Base-by-base conservation (phyloP, 2,329 filamentous ascomycete species). In the Scleromitrula shiraiana region DNA sequence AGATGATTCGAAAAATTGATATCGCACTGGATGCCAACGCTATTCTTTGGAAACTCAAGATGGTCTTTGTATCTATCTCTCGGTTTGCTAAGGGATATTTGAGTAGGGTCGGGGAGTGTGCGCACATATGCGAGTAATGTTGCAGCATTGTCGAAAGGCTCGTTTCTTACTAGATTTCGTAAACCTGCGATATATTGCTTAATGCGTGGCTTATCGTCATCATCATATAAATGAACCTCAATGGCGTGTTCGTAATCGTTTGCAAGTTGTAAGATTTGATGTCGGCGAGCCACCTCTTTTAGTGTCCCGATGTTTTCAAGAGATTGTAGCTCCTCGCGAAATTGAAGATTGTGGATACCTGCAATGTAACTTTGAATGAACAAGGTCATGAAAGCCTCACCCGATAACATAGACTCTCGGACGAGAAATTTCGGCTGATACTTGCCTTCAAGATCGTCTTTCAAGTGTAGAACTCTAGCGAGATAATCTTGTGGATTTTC, bases 1-100 rank as follows among this genome's bases (percentile, higher is more conserved):
- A 95, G 76, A 37, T 86, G 80, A 15, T 89, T 89, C 1, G 85
- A 85, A 63, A 95, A 95, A 65, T 95, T 95, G 71, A 96, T 88
- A 62, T 95, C 88, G 63, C 87, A 93, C 62, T 90, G 86, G 12
- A 91, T 85, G n/a, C 88, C 88, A 23, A 84, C 77, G 4, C 82
- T 83, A 7, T 72, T 70, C 60, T 87, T 87, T 5, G 86, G 85
- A 50, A 91, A 91, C 63, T 93, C 88, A 2, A 94, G 75, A 20
- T 71, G 70, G 57, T 82, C 76, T 50, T 67, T 69, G 61, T 76
- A 77, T 24, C 69, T 70, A 55, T 80, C 73, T 49, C 70, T 70
- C 5, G 75, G 69, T 52, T 76, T 73, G 59, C 75, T 60, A 10
- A 46, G 73, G 7, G 71, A 65, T 35, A 65, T 69, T n/a, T 73